Conservation (phyloP, 2,329 filamentous ascomycete genomes). For the Sporothrix inflata region DNA sequence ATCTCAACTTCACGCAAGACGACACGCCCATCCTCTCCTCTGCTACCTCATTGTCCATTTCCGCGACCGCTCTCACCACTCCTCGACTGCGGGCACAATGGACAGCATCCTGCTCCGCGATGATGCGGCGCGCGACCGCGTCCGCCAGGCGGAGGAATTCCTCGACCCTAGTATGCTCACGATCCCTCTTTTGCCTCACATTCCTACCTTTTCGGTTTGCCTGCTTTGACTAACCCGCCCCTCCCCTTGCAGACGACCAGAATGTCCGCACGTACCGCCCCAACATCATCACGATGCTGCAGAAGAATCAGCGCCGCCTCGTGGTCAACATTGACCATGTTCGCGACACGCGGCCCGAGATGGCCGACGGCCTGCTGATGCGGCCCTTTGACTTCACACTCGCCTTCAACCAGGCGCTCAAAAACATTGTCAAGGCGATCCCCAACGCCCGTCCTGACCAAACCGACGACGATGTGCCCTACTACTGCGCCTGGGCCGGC, state of each 20-base stretch:
- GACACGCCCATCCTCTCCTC: neutral
- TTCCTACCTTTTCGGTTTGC: slow-evolving; percentile 30
- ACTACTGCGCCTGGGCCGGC: slow-evolving; percentile 96
- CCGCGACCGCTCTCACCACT: neutral
- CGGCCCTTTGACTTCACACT: slow-evolving; percentile 85
- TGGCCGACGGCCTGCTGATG: slow-evolving; percentile 77
- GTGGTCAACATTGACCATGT: slow-evolving; percentile 87
- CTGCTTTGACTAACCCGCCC: slow-evolving; percentile 31
- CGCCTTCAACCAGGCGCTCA: slow-evolving; percentile 88
- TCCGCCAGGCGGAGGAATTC: slow-evolving; percentile 88
- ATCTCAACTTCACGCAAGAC: slow-evolving; percentile 9
- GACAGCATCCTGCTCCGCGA: slow-evolving; percentile 76
- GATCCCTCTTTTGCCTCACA: neutral
- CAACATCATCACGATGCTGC: slow-evolving; percentile 79
- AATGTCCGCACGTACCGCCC: slow-evolving; percentile 76
- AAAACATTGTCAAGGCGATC: slow-evolving; percentile 81
- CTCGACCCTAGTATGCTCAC: slow-evolving; percentile 76
- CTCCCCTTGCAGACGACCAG: slow-evolving; percentile 49
- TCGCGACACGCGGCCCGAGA: slow-evolving; percentile 79
- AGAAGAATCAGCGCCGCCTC: slow-evolving; percentile 66
- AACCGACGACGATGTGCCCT: slow-evolving; percentile 75
- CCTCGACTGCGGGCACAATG: slow-evolving; percentile 51
- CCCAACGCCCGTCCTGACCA: slow-evolving; percentile 76
- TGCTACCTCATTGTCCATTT: neutral
- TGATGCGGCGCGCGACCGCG: slow-evolving; percentile 79